These are phyloP conservation scores for Heritiera littoralis DNA, from an alignment of 345 rosid genomes.

Conservation along the genomic window DNA sequence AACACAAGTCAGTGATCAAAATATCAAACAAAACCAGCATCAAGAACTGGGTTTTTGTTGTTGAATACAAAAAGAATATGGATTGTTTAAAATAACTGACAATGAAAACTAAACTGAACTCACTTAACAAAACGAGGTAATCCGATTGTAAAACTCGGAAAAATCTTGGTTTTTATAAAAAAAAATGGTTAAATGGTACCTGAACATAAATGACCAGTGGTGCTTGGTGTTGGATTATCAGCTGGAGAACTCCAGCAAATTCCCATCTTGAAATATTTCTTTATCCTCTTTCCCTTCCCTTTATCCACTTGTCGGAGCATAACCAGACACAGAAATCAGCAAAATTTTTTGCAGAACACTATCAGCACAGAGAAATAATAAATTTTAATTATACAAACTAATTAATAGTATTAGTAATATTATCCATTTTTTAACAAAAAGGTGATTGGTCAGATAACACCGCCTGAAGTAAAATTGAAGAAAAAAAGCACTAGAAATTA, in stretches of 20 bases:
- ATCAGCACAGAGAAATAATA: not conserved
- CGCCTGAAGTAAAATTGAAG: not conserved
- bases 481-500: not conserved
- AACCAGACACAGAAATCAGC: constrained; percentile 3
- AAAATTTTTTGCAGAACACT: not conserved
- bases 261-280: constrained; percentile 45
- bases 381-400: not conserved
- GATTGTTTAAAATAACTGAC: constrained; percentile 9
- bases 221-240: constrained; percentile 43
- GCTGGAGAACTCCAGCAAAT: constrained; percentile 63
- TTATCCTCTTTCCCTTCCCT: not conserved
- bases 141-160: not conserved
- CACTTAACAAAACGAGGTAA: constrained; percentile 26
- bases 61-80: constrained; percentile 15
- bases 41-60: constrained; percentile 19
- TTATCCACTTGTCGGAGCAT: not conserved
- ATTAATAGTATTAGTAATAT: not conserved
- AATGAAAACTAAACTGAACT: constrained; percentile 23
- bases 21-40: not conserved
- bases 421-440: not conserved
- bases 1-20: not conserved
- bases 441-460: not conserved
- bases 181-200: constrained; percentile 34
- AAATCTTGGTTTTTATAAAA: not conserved
- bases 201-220: constrained; percentile 59